phyloP scores from a whole-genome alignment of 257 asterid genomes.

The Vinca minor region DNA sequence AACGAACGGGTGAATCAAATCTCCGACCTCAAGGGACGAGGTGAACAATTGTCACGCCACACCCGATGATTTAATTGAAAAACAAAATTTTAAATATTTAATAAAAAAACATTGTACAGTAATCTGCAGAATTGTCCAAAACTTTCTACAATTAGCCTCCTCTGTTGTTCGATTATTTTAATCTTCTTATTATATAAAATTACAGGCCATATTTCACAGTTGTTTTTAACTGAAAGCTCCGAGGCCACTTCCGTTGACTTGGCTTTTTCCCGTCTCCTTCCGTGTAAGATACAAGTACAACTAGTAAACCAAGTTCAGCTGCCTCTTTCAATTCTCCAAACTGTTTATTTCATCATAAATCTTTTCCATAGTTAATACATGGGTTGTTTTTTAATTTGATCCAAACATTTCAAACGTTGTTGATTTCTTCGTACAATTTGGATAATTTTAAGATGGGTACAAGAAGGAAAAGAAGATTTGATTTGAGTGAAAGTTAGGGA shows the following conservation, averaged over 20 bases:
- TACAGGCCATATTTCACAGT: background rate
- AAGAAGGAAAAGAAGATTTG: constrained; percentile 45
- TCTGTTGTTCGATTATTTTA: background rate
- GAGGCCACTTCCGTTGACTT: constrained; percentile 17
- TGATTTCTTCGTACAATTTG: background rate
- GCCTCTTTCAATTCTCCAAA: constrained; percentile 12
- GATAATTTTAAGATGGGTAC: constrained; percentile 45
- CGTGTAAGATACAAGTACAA: background rate
- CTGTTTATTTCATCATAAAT: background rate
- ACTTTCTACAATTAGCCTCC: too few species aligned
- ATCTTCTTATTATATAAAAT: background rate
- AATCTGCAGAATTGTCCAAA: background rate
- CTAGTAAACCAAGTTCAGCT: background rate
- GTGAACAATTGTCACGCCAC: too few species aligned
- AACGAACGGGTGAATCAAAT: too few species aligned
- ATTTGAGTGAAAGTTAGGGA: constrained; percentile 37
- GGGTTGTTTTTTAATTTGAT: constrained; percentile 4
- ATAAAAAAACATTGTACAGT: too few species aligned
- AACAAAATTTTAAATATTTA: too few species aligned
- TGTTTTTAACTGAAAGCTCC: background rate
- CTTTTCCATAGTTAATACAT: background rate
- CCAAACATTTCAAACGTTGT: background rate
- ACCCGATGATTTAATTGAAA: too few species aligned
- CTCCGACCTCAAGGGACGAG: too few species aligned
- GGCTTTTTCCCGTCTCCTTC: constrained; percentile 13